Evolutionary conservation across 106 monocot genomes (phyloP), one percentile per base, ranked within the genome.

Genomic region (Amphibolis antarctica): DNA sequence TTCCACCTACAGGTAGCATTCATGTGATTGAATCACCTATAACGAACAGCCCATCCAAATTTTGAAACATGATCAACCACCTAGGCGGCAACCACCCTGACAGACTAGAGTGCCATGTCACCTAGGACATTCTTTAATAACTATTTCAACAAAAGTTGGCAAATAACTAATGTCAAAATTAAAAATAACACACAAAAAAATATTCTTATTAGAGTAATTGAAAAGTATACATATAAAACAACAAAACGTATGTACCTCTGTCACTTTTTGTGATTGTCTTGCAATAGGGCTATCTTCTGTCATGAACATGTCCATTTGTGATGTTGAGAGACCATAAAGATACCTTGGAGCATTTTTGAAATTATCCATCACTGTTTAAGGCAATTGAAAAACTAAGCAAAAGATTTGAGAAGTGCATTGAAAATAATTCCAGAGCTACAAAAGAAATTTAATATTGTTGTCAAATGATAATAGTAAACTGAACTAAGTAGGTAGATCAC

Each of bases 281-380:
- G 69, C 76, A n/a, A 82, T 63, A 42, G 84, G 77, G 52, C 75
- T 86, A 68, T 94, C 94, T 76, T 94, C 89, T 55, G 86, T 85
- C 88, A 83, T 94, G 75, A 89, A 94, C 94, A 94, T 94, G 76
- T 86, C 84, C 78, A 90, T 78, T 75, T 96, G 96, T 44, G 89
- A 80, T 59, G 76, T 48, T 46, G 54, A 67, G 47, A 96, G 76
- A 12, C 96, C 89, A 74, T 84, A 96, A 15, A 96, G 68, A 45
- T 78, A 66, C 54, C 67, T 71, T 53, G 96, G 96, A 50, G 71
- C 76, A 74, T 80, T 90, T 57, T 86, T 90, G 69, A 68, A 96
- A 78, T 90, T 90, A 44, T 96, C 96, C 78, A 70, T 82, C 72
- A 90, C 96, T 94, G 77, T 22, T 6, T 45, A 22, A 6, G 27